Base-by-base conservation (phyloP, 2,329 filamentous ascomycete genomes). In the Basipetospora sp. region DNA sequence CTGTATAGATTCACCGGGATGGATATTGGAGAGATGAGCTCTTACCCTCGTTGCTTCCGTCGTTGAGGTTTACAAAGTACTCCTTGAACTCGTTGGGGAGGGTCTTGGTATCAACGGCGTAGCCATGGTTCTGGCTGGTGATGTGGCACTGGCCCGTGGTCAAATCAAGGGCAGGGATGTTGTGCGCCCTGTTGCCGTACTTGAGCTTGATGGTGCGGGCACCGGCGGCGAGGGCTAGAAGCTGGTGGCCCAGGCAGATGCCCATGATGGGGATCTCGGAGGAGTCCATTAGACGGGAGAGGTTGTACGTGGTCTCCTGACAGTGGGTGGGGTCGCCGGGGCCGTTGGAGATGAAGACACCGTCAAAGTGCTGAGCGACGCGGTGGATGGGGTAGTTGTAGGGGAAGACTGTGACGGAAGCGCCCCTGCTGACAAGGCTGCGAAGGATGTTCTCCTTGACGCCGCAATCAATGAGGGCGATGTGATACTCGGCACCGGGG, bases 401-500 rank as follows among this genome's bases (percentile, higher is more conserved):
- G 42, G 90, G 90, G 69, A 98, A 92, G 51, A 85, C 83, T 29
- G 90, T 96, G 45, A 93, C 82, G 45, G 83, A 87, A 38, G 87
- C 84, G 43, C 90, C 90, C 45, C 90, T 86, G 61, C 74, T 79
- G 53, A 96, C 87, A 43, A 98, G 70, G 58, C 83, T 92, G 53
- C 90, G 85, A 42, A 98, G 77, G 52, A 98, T 98, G 68, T 98
- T 98, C 74, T 98, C 90, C 74, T 98, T 98, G 49, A 96, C 90
- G 67, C 90, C 90, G 54, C 90, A 98, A 64, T 98, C 90, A 55
- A 98, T 80, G 48, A 98, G 72, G 42, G 88, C 90, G 49, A 98
- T 76, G 64, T 98, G 90, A 57, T 84, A 79, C 52, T 80, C 76
- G 45, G 88, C 85, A 47, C 80, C 74, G 22, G 77, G 74, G 36